Evolutionary conservation across 148 eudicot genomes (phyloP).

Genomic region (Chenopodium berlandieri): DNA sequence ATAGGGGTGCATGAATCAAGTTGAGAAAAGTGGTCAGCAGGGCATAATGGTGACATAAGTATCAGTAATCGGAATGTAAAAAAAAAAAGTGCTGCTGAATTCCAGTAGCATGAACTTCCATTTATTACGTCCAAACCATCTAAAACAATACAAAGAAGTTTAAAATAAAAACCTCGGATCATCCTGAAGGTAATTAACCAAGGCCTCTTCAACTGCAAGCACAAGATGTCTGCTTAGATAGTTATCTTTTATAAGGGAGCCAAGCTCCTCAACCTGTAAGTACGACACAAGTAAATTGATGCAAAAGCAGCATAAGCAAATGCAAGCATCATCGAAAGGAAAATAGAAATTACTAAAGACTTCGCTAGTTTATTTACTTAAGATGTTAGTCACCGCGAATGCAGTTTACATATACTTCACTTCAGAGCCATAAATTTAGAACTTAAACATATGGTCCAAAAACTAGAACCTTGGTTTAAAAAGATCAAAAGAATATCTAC

Average conservation of each 20-base stretch:
- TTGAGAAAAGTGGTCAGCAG: not conserved
- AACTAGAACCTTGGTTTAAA: too few relatives aligned
- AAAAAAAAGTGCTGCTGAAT: not conserved
- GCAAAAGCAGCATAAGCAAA: not conserved
- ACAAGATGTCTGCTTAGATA: constrained; percentile 81
- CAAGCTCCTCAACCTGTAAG: constrained; percentile 90
- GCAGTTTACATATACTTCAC: not conserved
- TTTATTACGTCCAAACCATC: not conserved
- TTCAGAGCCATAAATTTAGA: not conserved
- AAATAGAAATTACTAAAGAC: not conserved
- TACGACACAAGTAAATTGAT: not conserved
- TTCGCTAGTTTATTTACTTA: not conserved
- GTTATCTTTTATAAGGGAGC: constrained; percentile 83
- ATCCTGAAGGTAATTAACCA: constrained; percentile 67
- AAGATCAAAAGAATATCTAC: not conserved
- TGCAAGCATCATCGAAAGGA: not conserved
- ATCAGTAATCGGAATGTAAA: not conserved
- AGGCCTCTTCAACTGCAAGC: constrained; percentile 73
- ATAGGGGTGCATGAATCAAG: not conserved
- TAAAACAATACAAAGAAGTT: not conserved
- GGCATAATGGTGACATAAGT: not conserved
- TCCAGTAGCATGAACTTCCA: not conserved
- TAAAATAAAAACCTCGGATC: constrained; percentile 52
- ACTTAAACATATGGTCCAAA: not conserved
- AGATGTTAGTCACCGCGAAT: not conserved